A percentile compares a stretch with the other conserved stretches of the same genome.
Conservation (phyloP, 352 stramenopile species). For the Pythium chondricola region DNA sequence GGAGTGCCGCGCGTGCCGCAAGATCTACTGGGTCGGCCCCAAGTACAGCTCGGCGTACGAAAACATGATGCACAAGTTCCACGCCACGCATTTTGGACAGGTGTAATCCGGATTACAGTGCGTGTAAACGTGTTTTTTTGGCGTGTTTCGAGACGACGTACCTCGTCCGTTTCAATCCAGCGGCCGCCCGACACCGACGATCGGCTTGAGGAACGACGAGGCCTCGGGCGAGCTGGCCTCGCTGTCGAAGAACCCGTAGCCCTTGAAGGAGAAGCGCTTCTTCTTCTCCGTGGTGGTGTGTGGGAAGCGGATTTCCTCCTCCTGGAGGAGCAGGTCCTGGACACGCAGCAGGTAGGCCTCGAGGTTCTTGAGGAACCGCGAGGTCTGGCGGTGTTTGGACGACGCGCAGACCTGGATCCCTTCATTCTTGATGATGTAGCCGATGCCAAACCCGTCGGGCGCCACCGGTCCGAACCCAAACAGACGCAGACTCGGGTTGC, state of each 20-base stretch:
- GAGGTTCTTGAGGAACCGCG: conserved; percentile 80
- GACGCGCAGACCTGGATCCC: conserved; percentile 86
- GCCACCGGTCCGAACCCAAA: conserved; percentile 94
- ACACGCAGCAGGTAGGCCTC: conserved; percentile 74
- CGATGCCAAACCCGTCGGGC: conserved; percentile 93
- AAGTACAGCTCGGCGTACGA: conserved; percentile 67
- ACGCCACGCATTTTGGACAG: not conserved
- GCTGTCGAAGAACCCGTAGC: conserved; percentile 77
- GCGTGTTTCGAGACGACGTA: too few relatives aligned
- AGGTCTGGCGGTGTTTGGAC: conserved; percentile 77
- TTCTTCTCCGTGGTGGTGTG: conserved; percentile 50
- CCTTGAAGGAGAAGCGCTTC: conserved; percentile 44
- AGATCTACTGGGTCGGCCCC: conserved; percentile 74
- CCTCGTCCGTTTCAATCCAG: too few relatives aligned
- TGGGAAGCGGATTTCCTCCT: conserved; percentile 73
- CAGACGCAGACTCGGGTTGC: conserved; percentile 91
- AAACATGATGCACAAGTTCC: conserved; percentile 53
- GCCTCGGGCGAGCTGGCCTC: conserved; percentile 9
- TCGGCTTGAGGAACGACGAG: conserved; percentile 15
- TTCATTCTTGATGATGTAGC: conserved; percentile 97
- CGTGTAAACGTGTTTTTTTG: not conserved
- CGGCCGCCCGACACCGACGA: conserved; percentile 14
- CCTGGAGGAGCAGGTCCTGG: conserved; percentile 69
- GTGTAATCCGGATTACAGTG: not conserved
- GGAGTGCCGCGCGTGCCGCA: conserved; percentile 52